Evolutionary conservation across 805 yeast species (phyloP).

Genomic region (Ogataea sp.): DNA sequence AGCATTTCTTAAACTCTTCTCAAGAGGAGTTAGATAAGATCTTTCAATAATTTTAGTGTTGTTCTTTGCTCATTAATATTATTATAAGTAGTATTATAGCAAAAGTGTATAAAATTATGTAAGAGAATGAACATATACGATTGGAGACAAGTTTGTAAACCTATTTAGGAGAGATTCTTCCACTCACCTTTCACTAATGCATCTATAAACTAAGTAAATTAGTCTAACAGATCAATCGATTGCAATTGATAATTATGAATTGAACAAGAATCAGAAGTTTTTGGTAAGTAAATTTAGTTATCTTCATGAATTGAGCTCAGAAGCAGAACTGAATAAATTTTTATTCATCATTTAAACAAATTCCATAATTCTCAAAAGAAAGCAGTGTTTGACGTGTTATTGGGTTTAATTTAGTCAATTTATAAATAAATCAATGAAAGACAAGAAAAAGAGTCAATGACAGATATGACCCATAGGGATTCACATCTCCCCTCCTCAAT

Average conservation of each 20-base stretch:
- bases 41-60: neutral
- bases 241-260: slow-evolving; percentile 3
- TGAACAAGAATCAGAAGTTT: neutral
- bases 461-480: too few species aligned
- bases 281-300: slow-evolving; percentile 41
- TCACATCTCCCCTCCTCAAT: too few species aligned
- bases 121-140: too few species aligned
- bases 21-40: slow-evolving; percentile 25
- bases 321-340: slow-evolving; percentile 86
- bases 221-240: neutral
- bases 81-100: too few species aligned
- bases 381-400: too few species aligned
- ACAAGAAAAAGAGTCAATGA: too few species aligned
- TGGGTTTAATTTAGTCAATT: neutral
- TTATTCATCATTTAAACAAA: neutral
- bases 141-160: too few species aligned
- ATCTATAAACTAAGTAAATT: neutral
- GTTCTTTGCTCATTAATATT: neutral
- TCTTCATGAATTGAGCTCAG: slow-evolving; percentile 82
- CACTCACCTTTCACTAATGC: too few species aligned
- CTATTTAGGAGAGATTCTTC: too few species aligned
- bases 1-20: slow-evolving; percentile 33
- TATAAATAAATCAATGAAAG: neutral
- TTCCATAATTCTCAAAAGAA: neutral
- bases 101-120: too few species aligned